Evolutionary conservation across 148 eudicot genomes (phyloP), one percentile per base, ranked within the genome.

Genomic region (Euryodendron excelsum): DNA sequence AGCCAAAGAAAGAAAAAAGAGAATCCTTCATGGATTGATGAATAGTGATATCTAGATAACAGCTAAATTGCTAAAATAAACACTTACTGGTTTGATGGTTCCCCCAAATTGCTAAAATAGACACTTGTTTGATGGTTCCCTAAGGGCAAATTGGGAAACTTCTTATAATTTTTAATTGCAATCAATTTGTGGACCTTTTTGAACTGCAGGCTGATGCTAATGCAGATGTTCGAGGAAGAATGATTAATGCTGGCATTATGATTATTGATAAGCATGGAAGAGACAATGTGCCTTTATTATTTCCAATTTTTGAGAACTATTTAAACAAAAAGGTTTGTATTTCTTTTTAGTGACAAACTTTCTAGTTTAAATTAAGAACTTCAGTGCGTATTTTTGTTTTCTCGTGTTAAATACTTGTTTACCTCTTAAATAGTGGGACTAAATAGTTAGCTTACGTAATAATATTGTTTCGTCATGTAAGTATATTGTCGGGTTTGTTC

Each of bases 301-400:
- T 93, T 77, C 99, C 99, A 12, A 96, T 96, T 52, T 96, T 96
- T 80, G 99, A 96, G 85, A 96, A 96, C 87, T 96, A 91, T 84
- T 83, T 96, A 66, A 96, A 96, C 85, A 96, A 96, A 82, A 91
- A 93, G 98, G 99, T 93, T 41, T 68, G 84, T 41, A n/a, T 73
- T 53, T n/a, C 59, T 52, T 41, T 6, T 60, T 21, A 77, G 56
- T 18, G 73, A n/a, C 39, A 72, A 50, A 30, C 21, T 34, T 72
- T 27, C 41, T 5, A 30, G 47, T 17, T 41, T 21, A 48, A 37
- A 39, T 45, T 60, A 0, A 68, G 17, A 2, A 53, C 55, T 61
- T 4, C 27, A 45, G 23, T 44, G 10, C 36, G 53, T 70, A 10
- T 47, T 69, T 4, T 20, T 30, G 53, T 78, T 48, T 37, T 21